Conservation (phyloP, 2,329 filamentous ascomycete species). For the Furcasterigmium furcatum region DNA sequence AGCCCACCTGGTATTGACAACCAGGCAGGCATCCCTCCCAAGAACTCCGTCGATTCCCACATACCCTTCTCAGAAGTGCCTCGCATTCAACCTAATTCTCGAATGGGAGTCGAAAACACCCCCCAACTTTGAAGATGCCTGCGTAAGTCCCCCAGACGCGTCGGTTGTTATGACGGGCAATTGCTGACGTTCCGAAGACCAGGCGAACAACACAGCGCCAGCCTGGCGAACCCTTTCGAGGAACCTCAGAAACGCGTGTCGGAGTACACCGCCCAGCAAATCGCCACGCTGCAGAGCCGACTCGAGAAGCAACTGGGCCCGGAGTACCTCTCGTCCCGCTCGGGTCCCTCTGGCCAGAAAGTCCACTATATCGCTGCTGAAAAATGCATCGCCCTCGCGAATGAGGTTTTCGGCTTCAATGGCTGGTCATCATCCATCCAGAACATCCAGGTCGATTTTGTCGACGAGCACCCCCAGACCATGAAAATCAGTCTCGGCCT, state of each 20-base stretch:
- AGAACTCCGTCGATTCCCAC: too few species aligned
- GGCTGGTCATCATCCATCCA: slow-evolving; percentile 97
- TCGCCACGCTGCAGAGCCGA: slow-evolving; percentile 80
- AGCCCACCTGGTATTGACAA: neutral
- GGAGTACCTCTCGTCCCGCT: slow-evolving; percentile 87
- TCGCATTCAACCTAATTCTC: neutral
- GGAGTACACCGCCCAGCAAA: slow-evolving; percentile 85
- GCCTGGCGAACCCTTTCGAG: slow-evolving; percentile 75
- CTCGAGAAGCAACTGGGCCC: slow-evolving; percentile 93
- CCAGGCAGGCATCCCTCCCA: too few species aligned
- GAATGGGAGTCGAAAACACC: neutral
- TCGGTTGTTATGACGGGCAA: slow-evolving; percentile 11
- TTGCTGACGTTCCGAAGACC: slow-evolving; percentile 40
- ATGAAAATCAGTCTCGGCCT: slow-evolving; percentile 80
- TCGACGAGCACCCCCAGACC: slow-evolving; percentile 78
- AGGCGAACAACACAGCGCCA: slow-evolving; percentile 63
- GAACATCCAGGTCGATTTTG: slow-evolving; percentile 92
- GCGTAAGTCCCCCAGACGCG: slow-evolving; percentile 29
- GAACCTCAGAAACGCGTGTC: slow-evolving; percentile 65
- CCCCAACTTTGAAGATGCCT: slow-evolving; percentile 30
- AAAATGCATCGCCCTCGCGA: slow-evolving; percentile 92
- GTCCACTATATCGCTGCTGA: slow-evolving; percentile 95
- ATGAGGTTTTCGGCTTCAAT: slow-evolving; percentile 95
- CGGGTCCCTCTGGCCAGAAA: slow-evolving; percentile 78
- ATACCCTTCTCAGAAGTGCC: too few species aligned